Base-by-base conservation (phyloP, 2,329 filamentous ascomycete genomes). In the Rhynchosporium secalis region DNA sequence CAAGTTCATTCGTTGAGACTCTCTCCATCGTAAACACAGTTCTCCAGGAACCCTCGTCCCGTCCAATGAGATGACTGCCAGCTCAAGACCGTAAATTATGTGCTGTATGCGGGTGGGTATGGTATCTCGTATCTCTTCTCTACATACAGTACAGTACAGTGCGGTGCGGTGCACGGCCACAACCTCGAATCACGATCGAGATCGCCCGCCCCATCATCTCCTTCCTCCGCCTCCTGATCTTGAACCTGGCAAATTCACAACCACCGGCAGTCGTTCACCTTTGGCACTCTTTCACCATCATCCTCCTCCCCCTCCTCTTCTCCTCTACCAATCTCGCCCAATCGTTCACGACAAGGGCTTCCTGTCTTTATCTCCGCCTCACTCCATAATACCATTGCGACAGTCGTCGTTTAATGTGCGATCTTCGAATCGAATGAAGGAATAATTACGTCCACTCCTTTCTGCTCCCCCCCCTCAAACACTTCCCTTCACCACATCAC, bases 21-120 rank as follows among this genome's bases (percentile, higher is more conserved):
- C 20, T 12, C n/a, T 52, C 33, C 38, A 38, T 33, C n/a, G 33
- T 28, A 52, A 52, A 52, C 49, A 52, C 49, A n/a, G 29, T n/a
- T 33, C 49, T 38, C 20, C 1, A 20, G 20, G 20, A 20, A 20
- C 20, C 20, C 20, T 8, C 3, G 6, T 52, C 15, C 49, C 49
- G 13, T n/a, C 52, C 52, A 56, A 56, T 56, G 36, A 56, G 36
- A 8, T 15, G 20, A 36, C 38, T 56, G 20, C 40, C 38, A 56
- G 33, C 52, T 20, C 20, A 20, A 1, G 1, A 20, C 20, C 20
- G 20, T 31, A 56, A 9, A 56, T 31, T 56, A 38, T 7, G 51
- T 20, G 46, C 6, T 12, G 46, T 26, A n/a, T 7, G 20, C 20
- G 20, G 20, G 20, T 1, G 20, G 20, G 20, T 1, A 1, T 1